Evolutionary conservation across 2,329 filamentous ascomycete species (phyloP).

Genomic region (Onygenales sp.): DNA sequence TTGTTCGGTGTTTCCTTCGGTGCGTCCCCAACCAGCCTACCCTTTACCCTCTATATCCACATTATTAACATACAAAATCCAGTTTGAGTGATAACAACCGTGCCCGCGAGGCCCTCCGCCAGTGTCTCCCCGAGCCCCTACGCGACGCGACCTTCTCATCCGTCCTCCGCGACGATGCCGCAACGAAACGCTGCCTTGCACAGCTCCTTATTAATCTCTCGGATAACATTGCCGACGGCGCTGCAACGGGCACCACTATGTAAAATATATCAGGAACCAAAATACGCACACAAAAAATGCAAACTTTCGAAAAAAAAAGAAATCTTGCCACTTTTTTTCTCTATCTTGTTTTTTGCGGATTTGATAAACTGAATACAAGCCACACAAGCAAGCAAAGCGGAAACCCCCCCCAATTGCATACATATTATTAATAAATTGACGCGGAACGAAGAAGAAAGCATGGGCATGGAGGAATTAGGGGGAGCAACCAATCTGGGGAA

Average conservation of each 20-base stretch:
- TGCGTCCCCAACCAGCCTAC: slow-evolving; percentile 36
- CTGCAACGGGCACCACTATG: slow-evolving; percentile 28
- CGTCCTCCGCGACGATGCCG: slow-evolving; percentile 90
- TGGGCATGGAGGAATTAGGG: too few relatives aligned
- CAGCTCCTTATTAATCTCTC: slow-evolving; percentile 94
- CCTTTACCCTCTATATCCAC: background rate
- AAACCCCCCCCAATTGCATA: too few relatives aligned
- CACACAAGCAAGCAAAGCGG: too few relatives aligned
- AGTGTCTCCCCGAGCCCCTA: slow-evolving; percentile 97
- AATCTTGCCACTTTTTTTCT: slow-evolving; percentile 11
- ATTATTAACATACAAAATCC: slow-evolving; percentile 5
- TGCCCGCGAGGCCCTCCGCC: slow-evolving; percentile 84
- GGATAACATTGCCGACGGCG: slow-evolving; percentile 62
- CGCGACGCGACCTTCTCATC: slow-evolving; percentile 95
- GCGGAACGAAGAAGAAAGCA: background rate
- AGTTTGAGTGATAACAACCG: slow-evolving; percentile 94
- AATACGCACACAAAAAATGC: slow-evolving; percentile 18
- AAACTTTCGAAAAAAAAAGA: background rate
- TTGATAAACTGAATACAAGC: too few relatives aligned
- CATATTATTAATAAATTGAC: background rate
- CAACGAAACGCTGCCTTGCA: slow-evolving; percentile 94
- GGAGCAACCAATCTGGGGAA: too few relatives aligned
- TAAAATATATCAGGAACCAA: slow-evolving; percentile 17
- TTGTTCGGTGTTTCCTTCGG: slow-evolving; percentile 93
- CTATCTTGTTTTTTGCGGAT: too few relatives aligned